A percentile compares a stretch with the other conserved stretches of the same genome.
phyloP scores from a whole-genome alignment of 352 stramenopile genomes.

The Phytophthora ramorum region DNA sequence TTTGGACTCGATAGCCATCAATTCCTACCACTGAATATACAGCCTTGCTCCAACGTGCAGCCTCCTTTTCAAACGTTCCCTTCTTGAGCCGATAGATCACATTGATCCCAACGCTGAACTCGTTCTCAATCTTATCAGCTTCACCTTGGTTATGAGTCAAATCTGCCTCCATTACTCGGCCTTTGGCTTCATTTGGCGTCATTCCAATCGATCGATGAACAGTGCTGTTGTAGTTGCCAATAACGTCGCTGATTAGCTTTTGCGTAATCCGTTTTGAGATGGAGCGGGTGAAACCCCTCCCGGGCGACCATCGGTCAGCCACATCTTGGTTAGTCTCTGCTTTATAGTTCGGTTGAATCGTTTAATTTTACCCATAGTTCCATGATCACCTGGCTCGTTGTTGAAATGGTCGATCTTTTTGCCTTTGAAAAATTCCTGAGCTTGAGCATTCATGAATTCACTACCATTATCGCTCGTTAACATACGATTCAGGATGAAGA shows the following conservation, averaged over 20 bases:
- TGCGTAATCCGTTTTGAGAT: slow-evolving; percentile 26
- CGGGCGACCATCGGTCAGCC: no score
- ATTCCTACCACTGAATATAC: slow-evolving; percentile 30
- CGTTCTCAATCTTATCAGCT: slow-evolving; percentile 14
- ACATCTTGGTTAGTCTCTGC: slow-evolving; percentile 41
- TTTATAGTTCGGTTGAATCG: slow-evolving; percentile 52
- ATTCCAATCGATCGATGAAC: slow-evolving; percentile 28
- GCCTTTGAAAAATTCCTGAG: slow-evolving; percentile 25
- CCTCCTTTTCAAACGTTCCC: slow-evolving; percentile 35
- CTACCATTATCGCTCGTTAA: neutral
- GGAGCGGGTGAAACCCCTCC: no score
- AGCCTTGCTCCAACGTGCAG: slow-evolving; percentile 28
- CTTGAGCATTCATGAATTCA: no score
- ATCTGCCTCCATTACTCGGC: slow-evolving; percentile 26
- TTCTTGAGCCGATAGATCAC: slow-evolving; percentile 28
- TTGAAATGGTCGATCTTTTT: slow-evolving; percentile 51
- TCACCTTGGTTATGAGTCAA: slow-evolving; percentile 31
- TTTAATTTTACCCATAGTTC: slow-evolving; percentile 1
- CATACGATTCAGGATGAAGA: slow-evolving; percentile 19
- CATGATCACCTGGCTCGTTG: slow-evolving; percentile 46
- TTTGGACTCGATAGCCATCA: slow-evolving; percentile 30
- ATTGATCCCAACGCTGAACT: slow-evolving; percentile 13
- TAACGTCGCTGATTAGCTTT: slow-evolving; percentile 34
- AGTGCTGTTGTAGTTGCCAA: slow-evolving; percentile 49
- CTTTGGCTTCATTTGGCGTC: slow-evolving; percentile 35